These are phyloP conservation scores for Vigna angularis DNA, from an alignment of 306 rosid species.

Conservation along the genomic window DNA sequence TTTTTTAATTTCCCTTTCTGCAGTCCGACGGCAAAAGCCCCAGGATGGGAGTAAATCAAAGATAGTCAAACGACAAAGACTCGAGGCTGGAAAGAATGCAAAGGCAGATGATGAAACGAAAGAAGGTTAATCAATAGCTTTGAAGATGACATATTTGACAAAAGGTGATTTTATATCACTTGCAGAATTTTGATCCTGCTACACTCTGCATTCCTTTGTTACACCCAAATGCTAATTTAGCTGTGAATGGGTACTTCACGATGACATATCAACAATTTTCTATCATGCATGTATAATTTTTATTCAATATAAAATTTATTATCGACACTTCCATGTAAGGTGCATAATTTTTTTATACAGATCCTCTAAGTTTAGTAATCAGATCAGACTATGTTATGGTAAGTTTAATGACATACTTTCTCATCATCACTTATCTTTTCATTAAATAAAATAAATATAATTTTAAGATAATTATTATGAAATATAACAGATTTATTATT, in stretches of 20 bases:
- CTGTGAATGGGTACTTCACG: background rate
- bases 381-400: too few species aligned
- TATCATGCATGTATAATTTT: conserved; percentile 6
- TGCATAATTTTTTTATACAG: too few species aligned
- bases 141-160: conserved; percentile 36
- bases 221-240: conserved; percentile 7
- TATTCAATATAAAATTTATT: background rate
- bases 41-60: conserved; percentile 39
- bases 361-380: too few species aligned
- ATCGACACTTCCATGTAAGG: background rate
- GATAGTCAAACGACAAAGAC: conserved; percentile 38
- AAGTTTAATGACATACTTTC: too few species aligned
- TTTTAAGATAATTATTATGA: too few species aligned
- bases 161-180: conserved; percentile 35
- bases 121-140: conserved; percentile 40
- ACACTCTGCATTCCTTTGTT: too few species aligned
- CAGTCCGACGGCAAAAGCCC: conserved; percentile 41
- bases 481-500: too few species aligned
- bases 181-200: background rate
- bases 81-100: conserved; percentile 34
- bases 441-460: too few species aligned
- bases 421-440: too few species aligned
- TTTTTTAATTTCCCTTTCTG: conserved; percentile 35
- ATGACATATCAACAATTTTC: conserved; percentile 12
- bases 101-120: conserved; percentile 43